Conservation (phyloP, 306 rosid species). For the Quercus parvula region DNA sequence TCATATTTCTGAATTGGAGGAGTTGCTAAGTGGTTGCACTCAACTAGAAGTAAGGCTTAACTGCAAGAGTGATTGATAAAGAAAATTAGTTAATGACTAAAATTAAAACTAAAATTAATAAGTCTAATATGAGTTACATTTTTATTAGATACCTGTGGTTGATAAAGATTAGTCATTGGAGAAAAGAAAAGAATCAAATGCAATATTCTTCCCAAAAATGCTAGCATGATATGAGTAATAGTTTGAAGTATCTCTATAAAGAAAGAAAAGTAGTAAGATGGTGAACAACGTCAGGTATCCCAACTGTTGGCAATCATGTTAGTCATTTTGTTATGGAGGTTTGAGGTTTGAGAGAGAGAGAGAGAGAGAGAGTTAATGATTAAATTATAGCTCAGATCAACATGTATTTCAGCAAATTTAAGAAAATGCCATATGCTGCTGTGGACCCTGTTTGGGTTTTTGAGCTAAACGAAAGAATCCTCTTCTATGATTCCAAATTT, state of each 20-base stretch:
- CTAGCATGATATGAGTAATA: no score
- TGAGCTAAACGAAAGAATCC: background rate
- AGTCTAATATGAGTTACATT: background rate
- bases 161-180: background rate
- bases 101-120: background rate
- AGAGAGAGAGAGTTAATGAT: background rate
- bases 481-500: background rate
- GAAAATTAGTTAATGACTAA: background rate
- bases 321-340: no score
- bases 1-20: slow-evolving; percentile 82
- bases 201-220: background rate
- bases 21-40: slow-evolving; percentile 77
- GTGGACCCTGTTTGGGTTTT: background rate
- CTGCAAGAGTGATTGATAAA: background rate
- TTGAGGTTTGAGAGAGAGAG: no score
- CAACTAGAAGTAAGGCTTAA: slow-evolving; percentile 78
- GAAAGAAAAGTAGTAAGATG: background rate
- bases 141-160: background rate
- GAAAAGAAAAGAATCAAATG: background rate
- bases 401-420: background rate
- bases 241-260: background rate
- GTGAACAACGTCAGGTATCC: background rate
- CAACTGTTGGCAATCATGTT: no score
- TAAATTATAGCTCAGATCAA: background rate
- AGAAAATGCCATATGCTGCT: background rate